Conservation (phyloP, 441 rosid genomes). For the Gossypium gossypioides region DNA sequence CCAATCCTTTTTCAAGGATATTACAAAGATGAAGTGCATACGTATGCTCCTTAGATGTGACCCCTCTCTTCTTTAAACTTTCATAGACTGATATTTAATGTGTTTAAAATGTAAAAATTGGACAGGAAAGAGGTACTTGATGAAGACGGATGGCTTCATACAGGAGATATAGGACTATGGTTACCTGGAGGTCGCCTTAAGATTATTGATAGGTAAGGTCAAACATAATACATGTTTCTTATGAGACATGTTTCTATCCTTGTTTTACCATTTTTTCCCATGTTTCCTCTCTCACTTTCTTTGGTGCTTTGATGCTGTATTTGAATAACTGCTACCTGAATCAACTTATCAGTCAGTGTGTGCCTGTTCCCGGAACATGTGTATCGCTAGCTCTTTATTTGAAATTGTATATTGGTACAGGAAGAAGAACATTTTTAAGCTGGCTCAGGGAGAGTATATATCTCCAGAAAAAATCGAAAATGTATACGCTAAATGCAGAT, state of each 20-base stretch:
- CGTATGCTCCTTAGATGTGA: slow-evolving; percentile 34
- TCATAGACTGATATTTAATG: background rate
- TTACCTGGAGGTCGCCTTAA: slow-evolving; percentile 84
- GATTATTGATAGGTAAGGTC: slow-evolving; percentile 77
- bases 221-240: slow-evolving; percentile 1
- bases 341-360: background rate
- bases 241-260: background rate
- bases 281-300: background rate
- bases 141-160: slow-evolving; percentile 93
- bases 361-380: background rate
- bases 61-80: slow-evolving; percentile 8
- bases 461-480: slow-evolving; percentile 99
- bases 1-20: slow-evolving; percentile 77
- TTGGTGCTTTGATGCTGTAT: background rate
- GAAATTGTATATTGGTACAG: slow-evolving; percentile 29
- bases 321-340: background rate
- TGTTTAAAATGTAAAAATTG: slow-evolving; percentile 11
- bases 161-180: slow-evolving; percentile 94
- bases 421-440: slow-evolving; percentile 97
- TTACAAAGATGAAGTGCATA: slow-evolving; percentile 86
- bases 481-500: slow-evolving; percentile 82
- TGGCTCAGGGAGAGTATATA: slow-evolving; percentile 97
- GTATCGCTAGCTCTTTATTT: background rate
- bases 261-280: background rate
- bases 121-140: slow-evolving; percentile 82